Percentiles rank a stretch among this genome's conserved stretches.
Conservation (phyloP, 164 flowering plant genomes). For the Cinnamomum micranthum region DNA sequence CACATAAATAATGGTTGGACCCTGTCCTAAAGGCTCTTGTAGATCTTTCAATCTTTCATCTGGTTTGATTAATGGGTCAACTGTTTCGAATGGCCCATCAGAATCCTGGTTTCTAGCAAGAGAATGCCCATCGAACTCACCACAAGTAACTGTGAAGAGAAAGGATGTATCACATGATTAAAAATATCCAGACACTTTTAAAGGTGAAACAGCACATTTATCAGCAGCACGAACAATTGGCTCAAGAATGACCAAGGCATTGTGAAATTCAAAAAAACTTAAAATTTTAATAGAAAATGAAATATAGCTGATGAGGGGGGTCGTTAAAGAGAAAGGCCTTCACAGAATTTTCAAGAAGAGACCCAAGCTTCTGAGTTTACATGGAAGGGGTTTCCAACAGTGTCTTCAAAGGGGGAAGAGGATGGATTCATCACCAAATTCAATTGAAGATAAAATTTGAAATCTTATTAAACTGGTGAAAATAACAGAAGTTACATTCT, state of each 20-base stretch:
- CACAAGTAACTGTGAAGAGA: conserved; percentile 62
- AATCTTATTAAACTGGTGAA: too few species aligned
- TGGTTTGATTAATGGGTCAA: conserved; percentile 20
- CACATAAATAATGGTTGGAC: conserved; percentile 83
- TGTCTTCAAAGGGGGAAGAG: too few species aligned
- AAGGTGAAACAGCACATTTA: background rate
- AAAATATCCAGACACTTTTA: background rate
- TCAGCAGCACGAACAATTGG: background rate
- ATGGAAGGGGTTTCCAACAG: too few species aligned
- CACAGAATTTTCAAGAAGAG: too few species aligned
- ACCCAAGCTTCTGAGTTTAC: too few species aligned
- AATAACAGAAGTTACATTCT: too few species aligned
- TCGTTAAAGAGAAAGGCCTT: too few species aligned
- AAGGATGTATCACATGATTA: background rate
- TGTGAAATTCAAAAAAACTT: background rate
- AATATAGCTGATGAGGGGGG: too few species aligned
- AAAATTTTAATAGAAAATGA: too few species aligned
- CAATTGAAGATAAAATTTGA: too few species aligned
- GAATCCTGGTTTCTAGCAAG: conserved; percentile 18
- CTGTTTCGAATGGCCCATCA: conserved; percentile 17
- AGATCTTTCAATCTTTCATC: conserved; percentile 27
- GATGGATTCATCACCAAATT: too few species aligned
- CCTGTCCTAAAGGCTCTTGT: conserved; percentile 41
- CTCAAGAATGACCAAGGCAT: background rate
- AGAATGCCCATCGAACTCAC: conserved; percentile 54